These are phyloP conservation scores for Aegilops bicornis DNA, from an alignment of 176 grass and related monocot species.

Conservation along the genomic window DNA sequence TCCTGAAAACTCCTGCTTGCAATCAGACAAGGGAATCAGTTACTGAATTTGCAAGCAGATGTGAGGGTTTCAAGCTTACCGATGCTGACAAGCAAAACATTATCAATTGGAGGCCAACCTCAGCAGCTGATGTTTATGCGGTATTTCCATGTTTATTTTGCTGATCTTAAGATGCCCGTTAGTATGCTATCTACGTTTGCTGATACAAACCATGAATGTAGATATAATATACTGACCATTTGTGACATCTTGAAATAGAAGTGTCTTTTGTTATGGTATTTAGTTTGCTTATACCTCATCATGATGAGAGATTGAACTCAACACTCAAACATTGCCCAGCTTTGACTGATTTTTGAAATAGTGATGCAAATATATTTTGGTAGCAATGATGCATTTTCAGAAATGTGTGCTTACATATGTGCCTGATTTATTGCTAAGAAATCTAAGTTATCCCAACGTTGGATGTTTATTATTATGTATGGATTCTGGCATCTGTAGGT, in stretches of 20 bases:
- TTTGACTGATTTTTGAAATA: slow-evolving; percentile 9
- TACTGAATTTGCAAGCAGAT: slow-evolving; percentile 57
- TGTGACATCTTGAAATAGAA: background rate
- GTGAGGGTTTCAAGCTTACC: slow-evolving; percentile 65
- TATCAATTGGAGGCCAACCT: slow-evolving; percentile 70
- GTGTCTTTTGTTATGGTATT: background rate
- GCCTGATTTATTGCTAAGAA: background rate
- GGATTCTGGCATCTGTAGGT: background rate
- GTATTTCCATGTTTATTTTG: slow-evolving; percentile 42
- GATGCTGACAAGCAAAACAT: slow-evolving; percentile 69
- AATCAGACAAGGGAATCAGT: slow-evolving; percentile 69
- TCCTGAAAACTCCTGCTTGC: slow-evolving; percentile 55
- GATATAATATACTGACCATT: background rate
- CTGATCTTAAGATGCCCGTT: background rate
- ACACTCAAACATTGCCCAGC: background rate
- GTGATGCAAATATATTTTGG: background rate
- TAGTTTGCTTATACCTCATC: background rate
- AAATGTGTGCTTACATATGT: background rate
- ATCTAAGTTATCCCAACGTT: background rate
- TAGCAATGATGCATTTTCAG: background rate
- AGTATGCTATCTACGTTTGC: background rate
- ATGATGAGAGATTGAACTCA: background rate
- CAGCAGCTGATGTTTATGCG: slow-evolving; percentile 36
- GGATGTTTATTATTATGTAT: background rate
- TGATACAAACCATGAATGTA: background rate